Evolutionary conservation across 305 asterid genomes (phyloP).

Genomic region (Nicotiana rustica): DNA sequence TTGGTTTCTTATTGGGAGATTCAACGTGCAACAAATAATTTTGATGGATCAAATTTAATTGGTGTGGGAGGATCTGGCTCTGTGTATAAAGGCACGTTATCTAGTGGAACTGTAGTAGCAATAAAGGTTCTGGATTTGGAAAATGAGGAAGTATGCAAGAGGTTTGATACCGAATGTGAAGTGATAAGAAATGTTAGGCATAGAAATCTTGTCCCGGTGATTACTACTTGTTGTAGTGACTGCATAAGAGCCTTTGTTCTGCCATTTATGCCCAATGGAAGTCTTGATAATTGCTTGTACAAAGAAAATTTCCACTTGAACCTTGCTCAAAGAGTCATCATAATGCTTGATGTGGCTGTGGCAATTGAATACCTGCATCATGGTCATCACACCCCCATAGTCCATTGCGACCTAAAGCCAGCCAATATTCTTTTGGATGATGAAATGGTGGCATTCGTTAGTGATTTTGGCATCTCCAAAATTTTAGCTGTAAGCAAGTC

Average conservation of each 20-base stretch:
- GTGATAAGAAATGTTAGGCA: slow-evolving; percentile 4
- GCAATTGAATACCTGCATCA: slow-evolving; percentile 24
- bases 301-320: not conserved
- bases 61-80: no score
- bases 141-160: not conserved
- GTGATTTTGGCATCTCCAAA: not conserved
- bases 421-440: not conserved
- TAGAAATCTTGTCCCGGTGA: slow-evolving; percentile 8
- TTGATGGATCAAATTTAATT: no score
- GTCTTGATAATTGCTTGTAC: slow-evolving; percentile 28
- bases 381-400: not conserved
- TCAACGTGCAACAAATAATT: no score
- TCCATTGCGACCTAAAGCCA: slow-evolving; percentile 20
- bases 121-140: slow-evolving; percentile 2
- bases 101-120: not conserved
- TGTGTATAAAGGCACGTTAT: no score
- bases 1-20: no score
- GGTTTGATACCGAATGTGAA: slow-evolving; percentile 25
- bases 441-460: not conserved
- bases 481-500: not conserved
- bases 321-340: not conserved
- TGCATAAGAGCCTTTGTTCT: slow-evolving; percentile 2
- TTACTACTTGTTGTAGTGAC: not conserved
- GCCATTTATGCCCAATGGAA: slow-evolving; percentile 20
- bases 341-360: not conserved